These are phyloP conservation scores for Gaultheria prostrata DNA, from an alignment of 148 eudicot species.

Conservation along the genomic window DNA sequence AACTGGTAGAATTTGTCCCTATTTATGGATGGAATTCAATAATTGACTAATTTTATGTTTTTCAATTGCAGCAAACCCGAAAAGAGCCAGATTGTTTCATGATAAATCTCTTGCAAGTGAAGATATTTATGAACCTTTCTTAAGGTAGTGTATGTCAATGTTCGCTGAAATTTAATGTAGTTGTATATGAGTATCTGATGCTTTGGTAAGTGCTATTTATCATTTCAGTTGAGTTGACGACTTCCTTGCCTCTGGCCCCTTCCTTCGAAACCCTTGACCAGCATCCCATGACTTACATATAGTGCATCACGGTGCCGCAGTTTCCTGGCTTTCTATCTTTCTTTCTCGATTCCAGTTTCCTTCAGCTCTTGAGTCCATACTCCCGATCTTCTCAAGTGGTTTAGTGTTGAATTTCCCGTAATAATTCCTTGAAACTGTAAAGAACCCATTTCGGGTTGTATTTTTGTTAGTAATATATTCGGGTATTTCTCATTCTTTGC, in stretches of 20 bases:
- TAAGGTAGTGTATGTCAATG: slow-evolving; percentile 41
- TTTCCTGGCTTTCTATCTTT: not conserved
- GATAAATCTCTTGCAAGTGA: slow-evolving; percentile 78
- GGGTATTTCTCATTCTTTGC: no score
- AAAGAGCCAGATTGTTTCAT: slow-evolving; percentile 87
- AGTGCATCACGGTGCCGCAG: not conserved
- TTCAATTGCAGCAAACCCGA: slow-evolving; percentile 74
- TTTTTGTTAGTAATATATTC: no score
- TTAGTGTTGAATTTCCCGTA: not conserved
- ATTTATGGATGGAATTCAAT: not conserved
- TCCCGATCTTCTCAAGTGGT: not conserved
- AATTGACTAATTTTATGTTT: slow-evolving; percentile 16
- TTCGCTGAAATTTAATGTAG: not conserved
- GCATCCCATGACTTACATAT: not conserved
- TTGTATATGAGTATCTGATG: not conserved
- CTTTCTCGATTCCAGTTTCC: not conserved
- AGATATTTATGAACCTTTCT: slow-evolving; percentile 87
- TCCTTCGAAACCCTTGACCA: not conserved
- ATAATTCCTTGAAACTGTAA: not conserved
- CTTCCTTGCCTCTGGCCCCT: not conserved
- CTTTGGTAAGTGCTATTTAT: not conserved
- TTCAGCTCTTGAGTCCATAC: not conserved
- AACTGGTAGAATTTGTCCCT: slow-evolving; percentile 20
- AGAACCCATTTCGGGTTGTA: not conserved
- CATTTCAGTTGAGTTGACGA: not conserved